Base-by-base conservation (phyloP, 176 grass and related monocot genomes). In the Zea luxurians region DNA sequence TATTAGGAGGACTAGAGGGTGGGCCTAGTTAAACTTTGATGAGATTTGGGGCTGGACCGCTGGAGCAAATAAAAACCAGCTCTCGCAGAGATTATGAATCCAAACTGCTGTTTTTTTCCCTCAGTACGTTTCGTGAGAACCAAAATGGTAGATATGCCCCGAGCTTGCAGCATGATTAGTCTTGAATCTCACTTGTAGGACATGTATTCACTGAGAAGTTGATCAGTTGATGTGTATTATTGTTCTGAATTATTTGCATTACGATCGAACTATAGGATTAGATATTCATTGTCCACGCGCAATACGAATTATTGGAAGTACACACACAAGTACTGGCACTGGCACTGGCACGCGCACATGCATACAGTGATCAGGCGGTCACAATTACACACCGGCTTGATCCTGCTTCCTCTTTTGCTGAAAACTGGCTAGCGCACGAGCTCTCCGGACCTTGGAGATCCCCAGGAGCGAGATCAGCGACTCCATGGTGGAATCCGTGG, bases 391-490 rank as follows among this genome's bases (percentile, higher is more conserved):
- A 58, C 17, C 49, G 27, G 27, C 27, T 27, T 81, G 74, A 84
- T 40, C 69, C 47, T 55, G 8, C 53, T 17, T 5, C 9, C 20
- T 13, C 48, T 20, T 40, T 4, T 4, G 38, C 4, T 40, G 38
- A 40, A 40, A 40, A 40, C 38, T 40, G 38, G 16, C 35, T 35
- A 99, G 96, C 44, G 92, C 92, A 9, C 74, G 83, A 35, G 83
- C 92, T 17, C 83, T 99, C 17, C 81, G 82, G 75, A 89, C 81
- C 2, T 57, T 99, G 66, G 96, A 99, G 88, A 85, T 99, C 9
- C 92, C 96, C 9, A 61, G 96, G 66, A 99, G 96, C 41, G 87
- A 99, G 83, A 96, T 99, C 83, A 99, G 88, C 35, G 90, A 99
- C 73, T 78, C 85, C 15, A 79, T 89, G 12, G 92, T 91, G 49